Conservation (phyloP, 768 basidiomycete genomes). For the Tulasnella calospora region DNA sequence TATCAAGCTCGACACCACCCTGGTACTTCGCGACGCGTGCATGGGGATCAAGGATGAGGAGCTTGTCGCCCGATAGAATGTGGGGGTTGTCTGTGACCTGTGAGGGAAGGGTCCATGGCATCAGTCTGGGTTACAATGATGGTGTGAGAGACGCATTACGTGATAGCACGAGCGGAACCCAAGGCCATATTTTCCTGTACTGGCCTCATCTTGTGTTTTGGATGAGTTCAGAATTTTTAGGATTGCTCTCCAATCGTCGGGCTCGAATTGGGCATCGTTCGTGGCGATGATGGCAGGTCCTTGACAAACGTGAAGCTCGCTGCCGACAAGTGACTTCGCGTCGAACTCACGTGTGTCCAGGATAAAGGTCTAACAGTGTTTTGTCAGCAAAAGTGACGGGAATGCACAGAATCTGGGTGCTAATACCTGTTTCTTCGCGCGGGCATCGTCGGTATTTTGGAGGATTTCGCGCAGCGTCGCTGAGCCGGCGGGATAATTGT, state of each 20-base stretch:
- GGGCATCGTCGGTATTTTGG: slow-evolving; percentile 11
- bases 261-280: not conserved
- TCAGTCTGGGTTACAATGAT: not conserved
- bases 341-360: not conserved
- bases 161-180: slow-evolving; percentile 7
- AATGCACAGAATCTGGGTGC: too few species aligned
- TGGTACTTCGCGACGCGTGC: not conserved
- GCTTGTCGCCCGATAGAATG: not conserved
- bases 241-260: not conserved
- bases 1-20: not conserved
- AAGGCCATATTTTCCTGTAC: slow-evolving; percentile 1
- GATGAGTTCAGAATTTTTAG: not conserved
- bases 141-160: not conserved
- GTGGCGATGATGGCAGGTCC: slow-evolving; percentile 14
- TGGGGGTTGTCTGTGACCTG: slow-evolving; percentile 18
- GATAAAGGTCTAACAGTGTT: not conserved
- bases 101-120: not conserved
- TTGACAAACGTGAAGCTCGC: not conserved
- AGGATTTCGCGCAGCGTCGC: slow-evolving; percentile 10
- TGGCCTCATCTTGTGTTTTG: slow-evolving; percentile 12
- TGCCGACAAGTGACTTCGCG: not conserved
- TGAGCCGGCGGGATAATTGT: slow-evolving; percentile 9
- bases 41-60: slow-evolving; percentile 17
- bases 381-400: too few species aligned
- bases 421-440: not conserved